Evolutionary conservation across 768 basidiomycete genomes (phyloP), one percentile per base, ranked within the genome.

Genomic region (Kwoniella botswanensis): DNA sequence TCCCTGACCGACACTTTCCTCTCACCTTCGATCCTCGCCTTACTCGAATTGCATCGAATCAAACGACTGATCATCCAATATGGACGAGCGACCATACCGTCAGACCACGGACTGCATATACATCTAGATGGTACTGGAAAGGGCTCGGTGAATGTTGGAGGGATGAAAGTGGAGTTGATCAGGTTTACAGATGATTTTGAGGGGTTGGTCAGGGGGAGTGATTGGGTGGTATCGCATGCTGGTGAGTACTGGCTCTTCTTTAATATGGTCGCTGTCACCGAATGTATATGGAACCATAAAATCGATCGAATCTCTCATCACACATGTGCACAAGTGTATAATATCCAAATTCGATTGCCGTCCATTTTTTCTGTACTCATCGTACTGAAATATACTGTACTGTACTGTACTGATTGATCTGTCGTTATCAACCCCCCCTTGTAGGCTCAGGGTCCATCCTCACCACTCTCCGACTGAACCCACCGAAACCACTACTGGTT

Each of bases 381-480:
- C 35, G 7, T 35, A 35, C 35, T 35, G 6, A 35, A 7, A 7
- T 7, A 7, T 35, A 35, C 35, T 35, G 35, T 35, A 35, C 35
- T 35, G 35, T 35, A 35, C 35, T 35, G 35, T 35, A 35, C 35
- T 35, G 35, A 35, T 35, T 35, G 35, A 35, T 35, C 35, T 35
- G 35, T 35, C 35, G 6, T 35, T 35, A 3, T 35, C 7, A 35
- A 35, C 35, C 4, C 35, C 6, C 7, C 6, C 35, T 6, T 21
- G 12, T 71, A 98, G 96, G 96, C 63, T 91, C 96, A 22, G 96
- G 96, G 12, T 97, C 96, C 4, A 94, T 98, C 77, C 87, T 98
- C 41, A 93, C 96, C 56, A 93, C 90, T 11, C 86, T 98, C 59
- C 86, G 94, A 42, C 85, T 88, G 6, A 46, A n/a, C 3, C 65